These are phyloP conservation scores for Chlorella sp. DNA, from an alignment of 139 green algal genomes.

Conservation along the genomic window DNA sequence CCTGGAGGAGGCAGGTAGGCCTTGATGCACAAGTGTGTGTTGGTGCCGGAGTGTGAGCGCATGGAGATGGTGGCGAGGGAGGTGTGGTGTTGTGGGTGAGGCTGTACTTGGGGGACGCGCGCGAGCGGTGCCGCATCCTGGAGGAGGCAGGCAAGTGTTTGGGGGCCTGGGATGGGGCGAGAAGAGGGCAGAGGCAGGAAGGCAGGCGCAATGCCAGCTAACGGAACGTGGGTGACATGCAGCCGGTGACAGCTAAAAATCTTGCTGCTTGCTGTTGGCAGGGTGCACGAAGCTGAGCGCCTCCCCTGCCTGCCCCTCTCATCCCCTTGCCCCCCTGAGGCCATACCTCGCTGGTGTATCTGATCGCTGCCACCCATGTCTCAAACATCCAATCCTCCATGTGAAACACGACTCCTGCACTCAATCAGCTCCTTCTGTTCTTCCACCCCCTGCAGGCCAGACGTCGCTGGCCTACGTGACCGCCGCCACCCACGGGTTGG, in stretches of 20 bases:
- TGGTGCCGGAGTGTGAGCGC: neutral
- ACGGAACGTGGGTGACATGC: too few species aligned
- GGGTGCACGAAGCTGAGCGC: neutral
- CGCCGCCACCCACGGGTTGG: slow-evolving; percentile 87
- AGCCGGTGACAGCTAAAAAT: too few species aligned
- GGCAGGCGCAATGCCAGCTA: too few species aligned
- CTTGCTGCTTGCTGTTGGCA: too few species aligned
- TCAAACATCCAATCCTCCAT: too few species aligned
- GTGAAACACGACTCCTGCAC: too few species aligned
- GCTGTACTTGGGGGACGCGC: slow-evolving; percentile 96
- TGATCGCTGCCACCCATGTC: too few species aligned
- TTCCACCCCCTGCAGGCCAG: slow-evolving; percentile 70
- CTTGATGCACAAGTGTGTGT: neutral
- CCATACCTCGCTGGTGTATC: too few species aligned
- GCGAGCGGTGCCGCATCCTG: slow-evolving; percentile 84
- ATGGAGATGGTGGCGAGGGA: neutral
- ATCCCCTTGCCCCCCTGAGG: neutral
- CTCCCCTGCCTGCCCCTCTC: neutral
- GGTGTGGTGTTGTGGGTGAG: neutral
- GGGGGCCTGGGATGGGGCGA: neutral
- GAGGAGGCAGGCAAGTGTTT: slow-evolving; percentile 8
- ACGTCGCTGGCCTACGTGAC: slow-evolving; percentile 92
- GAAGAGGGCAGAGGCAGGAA: too few species aligned
- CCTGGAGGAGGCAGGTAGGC: slow-evolving; percentile 84
- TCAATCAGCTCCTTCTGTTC: neutral